Conservation (phyloP, 805 yeast genomes). For the Sugiyamaella valdiviana region DNA sequence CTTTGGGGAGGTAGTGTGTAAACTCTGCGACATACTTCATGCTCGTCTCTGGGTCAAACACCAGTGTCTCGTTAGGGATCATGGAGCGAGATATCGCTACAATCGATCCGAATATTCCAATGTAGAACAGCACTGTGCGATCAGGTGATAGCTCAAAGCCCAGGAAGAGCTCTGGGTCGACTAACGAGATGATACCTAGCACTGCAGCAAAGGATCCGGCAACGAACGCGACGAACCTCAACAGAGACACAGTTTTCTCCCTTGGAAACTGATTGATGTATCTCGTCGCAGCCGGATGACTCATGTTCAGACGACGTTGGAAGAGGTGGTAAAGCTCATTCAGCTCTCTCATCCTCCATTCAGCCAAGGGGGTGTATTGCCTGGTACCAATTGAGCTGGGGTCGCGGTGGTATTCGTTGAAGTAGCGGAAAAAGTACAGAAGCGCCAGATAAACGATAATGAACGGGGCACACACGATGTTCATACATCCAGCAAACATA, state of each 20-base stretch:
- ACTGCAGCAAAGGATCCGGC: slow-evolving; percentile 89
- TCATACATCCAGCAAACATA: slow-evolving; percentile 79
- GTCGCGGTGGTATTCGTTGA: slow-evolving; percentile 84
- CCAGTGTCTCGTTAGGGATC: slow-evolving; percentile 55
- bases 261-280: slow-evolving; percentile 92
- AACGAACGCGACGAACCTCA: slow-evolving; percentile 62
- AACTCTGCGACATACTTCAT: slow-evolving; percentile 70
- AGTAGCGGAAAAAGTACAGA: slow-evolving; percentile 81
- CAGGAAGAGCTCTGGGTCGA: slow-evolving; percentile 87
- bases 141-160: slow-evolving; percentile 83
- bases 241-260: slow-evolving; percentile 50
- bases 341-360: slow-evolving; percentile 91
- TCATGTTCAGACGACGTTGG: slow-evolving; percentile 66
- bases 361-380: slow-evolving; percentile 89
- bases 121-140: slow-evolving; percentile 76
- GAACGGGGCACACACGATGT: slow-evolving; percentile 77
- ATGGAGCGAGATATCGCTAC: slow-evolving; percentile 79
- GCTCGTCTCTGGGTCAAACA: slow-evolving; percentile 93
- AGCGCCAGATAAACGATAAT: slow-evolving; percentile 76
- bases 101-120: slow-evolving; percentile 79
- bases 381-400: slow-evolving; percentile 79
- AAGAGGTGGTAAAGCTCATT: slow-evolving; percentile 90
- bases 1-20: slow-evolving; percentile 83
- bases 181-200: slow-evolving; percentile 63
- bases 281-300: slow-evolving; percentile 71